Evolutionary conservation across 176 grass and related monocot species (phyloP).

Genomic region (Calamus simplicifolius): DNA sequence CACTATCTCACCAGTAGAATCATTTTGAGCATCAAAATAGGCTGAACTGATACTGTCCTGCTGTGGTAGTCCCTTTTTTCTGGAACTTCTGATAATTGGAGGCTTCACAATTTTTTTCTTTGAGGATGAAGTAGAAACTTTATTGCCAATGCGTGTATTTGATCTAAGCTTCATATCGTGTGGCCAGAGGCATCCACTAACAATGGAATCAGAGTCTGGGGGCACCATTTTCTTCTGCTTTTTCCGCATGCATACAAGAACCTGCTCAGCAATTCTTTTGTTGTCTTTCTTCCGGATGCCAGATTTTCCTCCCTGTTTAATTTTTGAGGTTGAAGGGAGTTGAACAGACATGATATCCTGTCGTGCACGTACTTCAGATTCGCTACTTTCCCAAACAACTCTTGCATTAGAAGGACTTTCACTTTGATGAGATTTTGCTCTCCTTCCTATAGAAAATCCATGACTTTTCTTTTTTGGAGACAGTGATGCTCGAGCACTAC

Average conservation of each 20-base stretch:
- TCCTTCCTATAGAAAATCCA: conserved; percentile 54
- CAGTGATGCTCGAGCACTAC: conserved; percentile 34
- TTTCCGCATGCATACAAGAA: conserved; percentile 74
- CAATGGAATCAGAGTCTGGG: conserved; percentile 55
- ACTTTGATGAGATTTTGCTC: conserved; percentile 71
- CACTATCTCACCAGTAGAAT: conserved; percentile 37
- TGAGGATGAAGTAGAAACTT: conserved; percentile 46
- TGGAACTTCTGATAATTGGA: conserved; percentile 49
- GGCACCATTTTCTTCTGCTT: conserved; percentile 50
- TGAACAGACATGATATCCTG: conserved; percentile 37
- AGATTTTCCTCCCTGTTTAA: conserved; percentile 47
- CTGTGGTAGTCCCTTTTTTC: conserved; percentile 31
- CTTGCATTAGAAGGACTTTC: conserved; percentile 71
- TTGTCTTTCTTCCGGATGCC: conserved; percentile 64
- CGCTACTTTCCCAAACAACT: conserved; percentile 70
- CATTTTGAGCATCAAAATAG: conserved; percentile 40
- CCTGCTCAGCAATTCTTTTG: conserved; percentile 65
- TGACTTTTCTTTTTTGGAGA: conserved; percentile 44
- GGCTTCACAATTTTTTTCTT: conserved; percentile 26
- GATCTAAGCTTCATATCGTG: conserved; percentile 74
- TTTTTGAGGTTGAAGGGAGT: conserved; percentile 33
- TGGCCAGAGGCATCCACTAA: conserved; percentile 45
- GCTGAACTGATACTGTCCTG: conserved; percentile 32
- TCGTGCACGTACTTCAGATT: conserved; percentile 54
- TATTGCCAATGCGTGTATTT: conserved; percentile 42